A percentile compares a stretch with the other conserved stretches of the same genome.
Conservation (phyloP, 2,329 filamentous ascomycete genomes). For the Colletotrichum limetticola region DNA sequence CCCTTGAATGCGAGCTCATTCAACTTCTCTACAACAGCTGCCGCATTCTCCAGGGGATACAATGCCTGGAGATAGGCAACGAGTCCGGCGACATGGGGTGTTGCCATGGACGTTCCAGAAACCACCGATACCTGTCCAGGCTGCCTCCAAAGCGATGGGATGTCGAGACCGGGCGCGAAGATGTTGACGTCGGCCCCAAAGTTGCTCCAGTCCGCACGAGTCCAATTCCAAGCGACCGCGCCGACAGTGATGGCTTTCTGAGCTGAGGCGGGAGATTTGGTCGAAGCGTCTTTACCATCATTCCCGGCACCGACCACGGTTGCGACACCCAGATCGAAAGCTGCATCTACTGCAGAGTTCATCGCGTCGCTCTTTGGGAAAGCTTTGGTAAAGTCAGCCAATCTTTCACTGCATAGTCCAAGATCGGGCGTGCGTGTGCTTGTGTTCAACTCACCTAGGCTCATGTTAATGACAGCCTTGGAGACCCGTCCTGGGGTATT, state of each 20-base stretch:
- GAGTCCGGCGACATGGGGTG: constrained; percentile 38
- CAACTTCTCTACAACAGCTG: neutral
- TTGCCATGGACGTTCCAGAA: constrained; percentile 36
- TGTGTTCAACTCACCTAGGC: constrained; percentile 47
- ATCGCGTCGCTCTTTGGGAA: constrained; percentile 49
- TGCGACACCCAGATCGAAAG: constrained; percentile 51
- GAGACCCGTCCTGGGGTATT: constrained; percentile 47
- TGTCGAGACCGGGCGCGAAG: constrained; percentile 58
- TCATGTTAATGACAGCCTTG: constrained; percentile 64
- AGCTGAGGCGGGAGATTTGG: neutral
- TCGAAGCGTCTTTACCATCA: constrained; percentile 44
- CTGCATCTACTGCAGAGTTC: constrained; percentile 50
- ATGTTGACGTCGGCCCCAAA: constrained; percentile 51
- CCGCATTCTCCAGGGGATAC: neutral
- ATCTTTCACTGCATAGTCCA: no score
- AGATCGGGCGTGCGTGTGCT: no score
- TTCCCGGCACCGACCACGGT: constrained; percentile 67
- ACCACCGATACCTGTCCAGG: neutral
- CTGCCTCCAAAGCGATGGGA: constrained; percentile 57
- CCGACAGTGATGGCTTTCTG: constrained; percentile 51
- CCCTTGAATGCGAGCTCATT: neutral
- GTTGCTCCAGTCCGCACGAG: constrained; percentile 61
- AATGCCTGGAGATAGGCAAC: constrained; percentile 37
- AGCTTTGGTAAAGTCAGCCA: no score
- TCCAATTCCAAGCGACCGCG: constrained; percentile 57